phyloP scores from a whole-genome alignment of 2,329 filamentous ascomycete species.

The Aspergillus sp. region DNA sequence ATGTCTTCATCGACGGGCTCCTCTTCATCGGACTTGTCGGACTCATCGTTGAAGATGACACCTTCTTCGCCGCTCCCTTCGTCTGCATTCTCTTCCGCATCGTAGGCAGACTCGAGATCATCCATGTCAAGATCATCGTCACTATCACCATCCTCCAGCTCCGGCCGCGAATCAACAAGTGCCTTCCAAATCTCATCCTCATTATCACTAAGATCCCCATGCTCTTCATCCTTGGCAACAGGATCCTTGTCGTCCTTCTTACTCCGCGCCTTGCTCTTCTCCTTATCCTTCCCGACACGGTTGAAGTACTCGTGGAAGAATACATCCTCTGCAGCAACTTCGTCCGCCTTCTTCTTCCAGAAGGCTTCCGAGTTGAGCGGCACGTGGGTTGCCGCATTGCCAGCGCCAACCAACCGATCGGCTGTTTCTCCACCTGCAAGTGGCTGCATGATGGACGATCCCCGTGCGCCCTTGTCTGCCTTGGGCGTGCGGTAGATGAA shows the following conservation, averaged over 20 bases:
- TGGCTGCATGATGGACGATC: slow-evolving; percentile 94
- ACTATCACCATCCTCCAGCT: slow-evolving; percentile 29
- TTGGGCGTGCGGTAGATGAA: slow-evolving; percentile 98
- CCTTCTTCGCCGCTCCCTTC: slow-evolving; percentile 37
- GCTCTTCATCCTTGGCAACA: slow-evolving; percentile 36
- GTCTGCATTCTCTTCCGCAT: slow-evolving; percentile 40
- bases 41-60: slow-evolving; percentile 43
- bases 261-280: slow-evolving; percentile 51
- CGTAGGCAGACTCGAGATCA: slow-evolving; percentile 47
- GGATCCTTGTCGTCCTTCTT: slow-evolving; percentile 48
- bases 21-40: slow-evolving; percentile 40
- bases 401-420: slow-evolving; percentile 54
- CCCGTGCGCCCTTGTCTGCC: slow-evolving; percentile 56
- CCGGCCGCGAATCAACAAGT: slow-evolving; percentile 36
- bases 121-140: slow-evolving; percentile 55
- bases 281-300: slow-evolving; percentile 58
- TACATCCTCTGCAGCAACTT: slow-evolving; percentile 83
- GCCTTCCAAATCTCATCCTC: slow-evolving; percentile 90
- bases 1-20: slow-evolving; percentile 30
- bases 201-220: slow-evolving; percentile 49
- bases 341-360: slow-evolving; percentile 82
- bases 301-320: slow-evolving; percentile 99
- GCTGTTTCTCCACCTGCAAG: slow-evolving; percentile 58
- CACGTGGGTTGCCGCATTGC: slow-evolving; percentile 54
- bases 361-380: slow-evolving; percentile 82